Evolutionary conservation across 2,329 filamentous ascomycete species (phyloP).

Genomic region (Colletotrichum gigasporum): DNA sequence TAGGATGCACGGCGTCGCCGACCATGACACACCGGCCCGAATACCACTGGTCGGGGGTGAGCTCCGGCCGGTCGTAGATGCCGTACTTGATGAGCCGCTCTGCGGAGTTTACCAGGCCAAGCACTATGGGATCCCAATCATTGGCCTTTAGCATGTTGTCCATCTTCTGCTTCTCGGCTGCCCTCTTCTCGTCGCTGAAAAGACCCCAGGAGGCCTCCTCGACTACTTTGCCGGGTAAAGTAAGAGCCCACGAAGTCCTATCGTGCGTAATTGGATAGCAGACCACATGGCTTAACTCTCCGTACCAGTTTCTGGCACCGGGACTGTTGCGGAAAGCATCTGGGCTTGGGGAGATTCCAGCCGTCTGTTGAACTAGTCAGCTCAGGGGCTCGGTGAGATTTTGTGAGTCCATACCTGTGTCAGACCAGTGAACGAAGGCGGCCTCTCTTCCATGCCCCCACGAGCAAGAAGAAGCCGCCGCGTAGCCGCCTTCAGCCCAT

Average conservation of each 20-base stretch:
- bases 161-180: slow-evolving; percentile 29
- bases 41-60: slow-evolving; percentile 35
- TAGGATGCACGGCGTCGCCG: slow-evolving; percentile 38
- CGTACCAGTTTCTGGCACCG: slow-evolving; percentile 37
- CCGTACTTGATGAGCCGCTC: slow-evolving; percentile 39
- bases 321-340: slow-evolving; percentile 15
- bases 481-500: slow-evolving; percentile 36
- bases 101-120: slow-evolving; percentile 32
- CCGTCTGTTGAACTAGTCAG: slow-evolving; percentile 25
- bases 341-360: slow-evolving; percentile 34
- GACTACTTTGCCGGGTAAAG: slow-evolving; percentile 33
- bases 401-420: neutral
- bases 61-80: slow-evolving; percentile 37
- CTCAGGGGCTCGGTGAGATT: too few species aligned
- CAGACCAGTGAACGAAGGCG: slow-evolving; percentile 35
- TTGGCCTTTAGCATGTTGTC: slow-evolving; percentile 21
- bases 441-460: slow-evolving; percentile 27
- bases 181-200: slow-evolving; percentile 32
- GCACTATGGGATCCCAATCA: slow-evolving; percentile 33
- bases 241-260: slow-evolving; percentile 37
- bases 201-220: slow-evolving; percentile 37
- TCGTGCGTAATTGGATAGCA: slow-evolving; percentile 34
- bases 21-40: slow-evolving; percentile 35
- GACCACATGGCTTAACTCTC: slow-evolving; percentile 36
- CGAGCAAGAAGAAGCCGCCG: slow-evolving; percentile 29